These are phyloP conservation scores for Fraxinus platypoda DNA, from an alignment of 305 asterid genomes.

Conservation along the genomic window DNA sequence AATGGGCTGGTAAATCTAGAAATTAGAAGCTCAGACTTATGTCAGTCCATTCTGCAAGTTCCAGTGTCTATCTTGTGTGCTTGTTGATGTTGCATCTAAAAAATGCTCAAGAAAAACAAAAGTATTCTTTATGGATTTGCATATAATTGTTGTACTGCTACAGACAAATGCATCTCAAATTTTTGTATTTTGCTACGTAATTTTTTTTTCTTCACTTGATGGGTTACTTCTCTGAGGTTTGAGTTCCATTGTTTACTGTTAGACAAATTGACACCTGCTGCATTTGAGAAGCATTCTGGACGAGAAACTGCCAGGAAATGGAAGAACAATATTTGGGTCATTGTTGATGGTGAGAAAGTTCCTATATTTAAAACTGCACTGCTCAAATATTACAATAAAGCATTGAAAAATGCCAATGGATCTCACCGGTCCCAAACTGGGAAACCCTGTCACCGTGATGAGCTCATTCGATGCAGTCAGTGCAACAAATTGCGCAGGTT, in stretches of 20 bases:
- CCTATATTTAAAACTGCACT: slow-evolving; percentile 44
- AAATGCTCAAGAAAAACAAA: neutral
- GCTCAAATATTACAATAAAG: slow-evolving; percentile 48
- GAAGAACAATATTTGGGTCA: slow-evolving; percentile 54
- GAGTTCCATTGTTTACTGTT: slow-evolving; percentile 4
- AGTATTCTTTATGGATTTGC: neutral
- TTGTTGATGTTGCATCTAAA: neutral
- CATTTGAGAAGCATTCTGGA: slow-evolving; percentile 57
- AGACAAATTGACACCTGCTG: slow-evolving; percentile 54
- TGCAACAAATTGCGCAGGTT: slow-evolving; percentile 67
- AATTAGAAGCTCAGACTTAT: neutral
- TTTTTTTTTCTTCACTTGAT: neutral
- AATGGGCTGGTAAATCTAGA: neutral
- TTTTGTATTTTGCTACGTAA: neutral
- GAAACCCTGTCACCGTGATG: slow-evolving; percentile 43
- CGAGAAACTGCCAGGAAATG: slow-evolving; percentile 55
- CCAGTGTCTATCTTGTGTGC: neutral
- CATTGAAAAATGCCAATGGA: slow-evolving; percentile 40
- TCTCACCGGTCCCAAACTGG: slow-evolving; percentile 33
- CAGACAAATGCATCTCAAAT: neutral
- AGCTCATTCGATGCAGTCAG: slow-evolving; percentile 45
- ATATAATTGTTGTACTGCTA: neutral
- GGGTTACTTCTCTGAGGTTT: slow-evolving; percentile 4
- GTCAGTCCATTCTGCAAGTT: neutral
- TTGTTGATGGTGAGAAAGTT: slow-evolving; percentile 45